Evolutionary conservation across 1,139 yeast genomes (phyloP).

Genomic region (Spencermartinsiella ligniputridi): DNA sequence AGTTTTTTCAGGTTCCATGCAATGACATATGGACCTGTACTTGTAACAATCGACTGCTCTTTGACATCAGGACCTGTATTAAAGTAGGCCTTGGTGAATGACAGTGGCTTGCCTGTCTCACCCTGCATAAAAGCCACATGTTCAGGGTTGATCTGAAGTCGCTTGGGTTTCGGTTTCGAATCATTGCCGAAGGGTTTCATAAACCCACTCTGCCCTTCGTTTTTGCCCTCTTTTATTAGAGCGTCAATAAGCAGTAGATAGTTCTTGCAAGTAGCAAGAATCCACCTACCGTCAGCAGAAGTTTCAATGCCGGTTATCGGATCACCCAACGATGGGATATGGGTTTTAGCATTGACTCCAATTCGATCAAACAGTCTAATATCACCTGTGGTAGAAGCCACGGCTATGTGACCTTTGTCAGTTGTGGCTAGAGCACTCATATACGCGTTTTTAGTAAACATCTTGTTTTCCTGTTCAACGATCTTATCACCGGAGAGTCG

Average conservation of each 20-base stretch:
- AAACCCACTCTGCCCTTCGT: constrained; percentile 63
- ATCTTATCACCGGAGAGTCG: constrained; percentile 56
- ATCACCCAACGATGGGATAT: constrained; percentile 79
- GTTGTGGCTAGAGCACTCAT: constrained; percentile 70
- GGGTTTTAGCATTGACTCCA: constrained; percentile 72
- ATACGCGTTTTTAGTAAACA: constrained; percentile 46
- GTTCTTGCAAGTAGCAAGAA: constrained; percentile 71
- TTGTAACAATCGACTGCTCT: constrained; percentile 70
- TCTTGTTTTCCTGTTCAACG: constrained; percentile 50
- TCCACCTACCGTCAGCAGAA: constrained; percentile 77
- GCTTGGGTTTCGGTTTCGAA: constrained; percentile 63
- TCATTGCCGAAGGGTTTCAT: constrained; percentile 59
- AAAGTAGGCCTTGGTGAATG: constrained; percentile 71
- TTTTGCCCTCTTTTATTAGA: constrained; percentile 55
- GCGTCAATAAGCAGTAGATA: constrained; percentile 68
- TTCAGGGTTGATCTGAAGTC: constrained; percentile 65
- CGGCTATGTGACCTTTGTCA: constrained; percentile 67
- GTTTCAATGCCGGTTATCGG: constrained; percentile 61
- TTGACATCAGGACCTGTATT: constrained; percentile 59
- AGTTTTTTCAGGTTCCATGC: constrained; percentile 72
- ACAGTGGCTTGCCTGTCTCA: constrained; percentile 47
- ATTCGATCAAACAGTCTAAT: constrained; percentile 66
- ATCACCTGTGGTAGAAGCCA: constrained; percentile 72
- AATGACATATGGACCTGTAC: constrained; percentile 76
- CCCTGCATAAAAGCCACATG: constrained; percentile 62